Evolutionary conservation across 2,329 filamentous ascomycete species (phyloP), one percentile per base, ranked within the genome.

Genomic region (Geosmithia putterillii): DNA sequence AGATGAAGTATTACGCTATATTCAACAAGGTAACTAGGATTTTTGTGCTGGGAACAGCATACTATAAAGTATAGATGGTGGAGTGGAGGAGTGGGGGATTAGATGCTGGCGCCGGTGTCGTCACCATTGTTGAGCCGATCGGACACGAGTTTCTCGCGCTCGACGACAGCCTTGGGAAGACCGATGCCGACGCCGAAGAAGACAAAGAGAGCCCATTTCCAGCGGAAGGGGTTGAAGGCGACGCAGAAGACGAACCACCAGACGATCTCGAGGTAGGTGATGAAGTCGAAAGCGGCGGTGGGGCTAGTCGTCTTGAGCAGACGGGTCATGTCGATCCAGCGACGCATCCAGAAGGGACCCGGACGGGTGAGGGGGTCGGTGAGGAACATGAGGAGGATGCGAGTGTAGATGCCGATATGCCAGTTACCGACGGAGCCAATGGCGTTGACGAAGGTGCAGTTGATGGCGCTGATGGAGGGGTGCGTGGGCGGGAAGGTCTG

Each of bases 171-270:
- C 58, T 74, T 69, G 0, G 86, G 86, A 40, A 92, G 56, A 18
- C 67, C 67, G 38, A 74, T 69, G 0, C 83, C 85, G 23, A 90
- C 57, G 0, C 87, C 86, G 46, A 83, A 83, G 52, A 94, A 80
- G 15, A 94, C 85, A 56, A 94, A 94, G 0, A 80, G 57, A 0
- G 81, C 84, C 87, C 86, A 94, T 66, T 94, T 94, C 86, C 86
- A 94, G 8, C 86, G 68, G 60, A 94, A 94, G 0, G 87, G 87
- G 55, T 94, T 94, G 52, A 92, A 73, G 4, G 73, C 65, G 37
- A 90, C 78, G 45, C 82, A 82, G 54, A 92, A 94, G 6, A 78
- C 58, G 50, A 90, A 92, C 87, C 86, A 94, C 69, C 85, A 94
- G 4, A 92, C 56, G 42, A 94, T 65, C 60, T 94, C 87, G 0